Evolutionary conservation across 345 rosid genomes (phyloP).

Genomic region (Cochlearia excelsa): DNA sequence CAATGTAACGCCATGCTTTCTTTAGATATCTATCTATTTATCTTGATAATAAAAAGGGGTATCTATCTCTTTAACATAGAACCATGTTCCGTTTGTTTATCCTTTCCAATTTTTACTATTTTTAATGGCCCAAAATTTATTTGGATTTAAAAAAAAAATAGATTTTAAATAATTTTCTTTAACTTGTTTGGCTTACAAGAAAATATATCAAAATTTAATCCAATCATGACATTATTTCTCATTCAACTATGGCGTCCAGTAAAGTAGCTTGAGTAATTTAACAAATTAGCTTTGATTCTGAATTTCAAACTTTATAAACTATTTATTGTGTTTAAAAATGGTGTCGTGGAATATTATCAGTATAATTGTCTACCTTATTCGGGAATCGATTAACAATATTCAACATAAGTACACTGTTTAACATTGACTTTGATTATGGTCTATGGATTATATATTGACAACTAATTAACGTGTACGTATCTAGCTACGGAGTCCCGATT

Average conservation of each 20-base stretch:
- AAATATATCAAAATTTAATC: neutral
- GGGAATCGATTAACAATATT: constrained; percentile 11
- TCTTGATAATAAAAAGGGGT: neutral
- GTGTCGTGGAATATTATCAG: constrained; percentile 17
- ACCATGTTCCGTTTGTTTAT: constrained; percentile 20
- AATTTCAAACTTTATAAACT: neutral
- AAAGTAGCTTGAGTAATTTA: neutral
- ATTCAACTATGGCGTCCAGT: constrained; percentile 30
- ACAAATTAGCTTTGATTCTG: neutral
- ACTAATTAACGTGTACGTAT: constrained; percentile 31
- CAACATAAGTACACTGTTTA: constrained; percentile 23
- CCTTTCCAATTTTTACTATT: too few relatives aligned
- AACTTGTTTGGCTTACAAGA: neutral
- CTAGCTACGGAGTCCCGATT: too few relatives aligned
- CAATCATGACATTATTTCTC: constrained; percentile 9
- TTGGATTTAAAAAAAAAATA: too few relatives aligned
- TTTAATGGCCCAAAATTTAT: too few relatives aligned
- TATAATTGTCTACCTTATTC: neutral
- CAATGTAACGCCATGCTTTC: constrained; percentile 25
- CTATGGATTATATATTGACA: neutral
- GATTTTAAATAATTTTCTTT: neutral
- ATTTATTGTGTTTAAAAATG: constrained; percentile 4
- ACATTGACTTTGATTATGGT: constrained; percentile 16
- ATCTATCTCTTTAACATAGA: constrained; percentile 16
- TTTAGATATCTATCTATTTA: neutral